phyloP scores from a whole-genome alignment of 2,329 filamentous ascomycete species.

The Beauveria caledonica region DNA sequence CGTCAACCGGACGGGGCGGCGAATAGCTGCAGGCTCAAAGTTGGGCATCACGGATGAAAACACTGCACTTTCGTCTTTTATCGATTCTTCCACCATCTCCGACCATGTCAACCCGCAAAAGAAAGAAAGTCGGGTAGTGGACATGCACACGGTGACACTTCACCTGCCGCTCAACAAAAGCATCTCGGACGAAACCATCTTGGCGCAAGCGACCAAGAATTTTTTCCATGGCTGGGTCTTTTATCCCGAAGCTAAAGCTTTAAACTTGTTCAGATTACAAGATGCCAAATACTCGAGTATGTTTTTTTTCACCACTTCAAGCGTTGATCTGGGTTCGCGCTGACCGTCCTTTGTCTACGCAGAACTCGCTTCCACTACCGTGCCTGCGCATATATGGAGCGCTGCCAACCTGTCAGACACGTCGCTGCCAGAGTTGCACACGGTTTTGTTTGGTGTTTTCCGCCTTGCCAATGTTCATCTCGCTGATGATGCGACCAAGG shows the following conservation, averaged over 20 bases:
- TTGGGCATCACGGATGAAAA: background rate
- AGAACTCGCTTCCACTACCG: background rate
- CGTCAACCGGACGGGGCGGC: background rate
- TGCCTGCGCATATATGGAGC: constrained; percentile 15
- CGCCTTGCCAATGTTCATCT: constrained; percentile 18
- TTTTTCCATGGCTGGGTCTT: constrained; percentile 25
- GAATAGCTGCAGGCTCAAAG: background rate
- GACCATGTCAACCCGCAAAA: constrained; percentile 19
- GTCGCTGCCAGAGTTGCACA: constrained; percentile 14
- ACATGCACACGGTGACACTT: constrained; percentile 20
- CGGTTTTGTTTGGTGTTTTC: constrained; percentile 21
- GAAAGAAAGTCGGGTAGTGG: constrained; percentile 13
- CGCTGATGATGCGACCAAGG: background rate
- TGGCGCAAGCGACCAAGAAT: constrained; percentile 21
- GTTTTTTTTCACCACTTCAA: background rate
- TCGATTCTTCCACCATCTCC: background rate
- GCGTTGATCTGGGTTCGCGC: background rate
- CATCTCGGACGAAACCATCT: constrained; percentile 19
- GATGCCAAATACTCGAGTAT: constrained; percentile 2
- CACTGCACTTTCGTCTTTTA: background rate
- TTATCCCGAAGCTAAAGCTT: constrained; percentile 17
- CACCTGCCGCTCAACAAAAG: constrained; percentile 11
- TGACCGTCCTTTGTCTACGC: background rate
- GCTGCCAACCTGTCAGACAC: constrained; percentile 15
- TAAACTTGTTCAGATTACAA: background rate